phyloP scores from a whole-genome alignment of 2,329 filamentous ascomycete genomes.

The Endocalyx cinctus region DNA sequence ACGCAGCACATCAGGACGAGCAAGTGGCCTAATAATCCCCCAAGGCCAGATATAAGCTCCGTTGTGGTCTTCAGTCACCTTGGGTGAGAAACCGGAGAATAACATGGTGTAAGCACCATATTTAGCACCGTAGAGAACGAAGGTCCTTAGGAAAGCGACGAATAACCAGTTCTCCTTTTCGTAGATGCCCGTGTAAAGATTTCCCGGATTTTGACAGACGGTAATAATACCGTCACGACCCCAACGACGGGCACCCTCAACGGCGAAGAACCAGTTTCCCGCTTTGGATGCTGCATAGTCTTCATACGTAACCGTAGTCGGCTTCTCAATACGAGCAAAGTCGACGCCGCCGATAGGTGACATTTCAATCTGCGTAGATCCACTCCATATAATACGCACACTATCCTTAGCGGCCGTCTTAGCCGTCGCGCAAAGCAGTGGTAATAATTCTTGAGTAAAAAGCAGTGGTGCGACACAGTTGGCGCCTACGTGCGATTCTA shows the following conservation, averaged over 20 bases:
- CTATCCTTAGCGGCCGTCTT: neutral
- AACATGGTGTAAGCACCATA: slow-evolving; percentile 10
- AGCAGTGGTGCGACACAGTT: slow-evolving; percentile 9
- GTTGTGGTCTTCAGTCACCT: slow-evolving; percentile 1
- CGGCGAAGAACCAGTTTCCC: slow-evolving; percentile 8
- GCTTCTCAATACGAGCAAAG: no score
- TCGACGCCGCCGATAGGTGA: slow-evolving; percentile 1
- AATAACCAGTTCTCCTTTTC: slow-evolving; percentile 2
- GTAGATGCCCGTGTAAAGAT: slow-evolving; percentile 4
- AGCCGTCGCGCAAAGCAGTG: slow-evolving; percentile 1
- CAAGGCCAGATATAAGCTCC: slow-evolving; percentile 7
- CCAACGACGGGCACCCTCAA: slow-evolving; percentile 5
- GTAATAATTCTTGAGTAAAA: slow-evolving; percentile 3
- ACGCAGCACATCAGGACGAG: no score
- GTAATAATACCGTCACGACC: slow-evolving; percentile 7
- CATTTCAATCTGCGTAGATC: slow-evolving; percentile 5
- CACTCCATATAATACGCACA: slow-evolving; percentile 7
- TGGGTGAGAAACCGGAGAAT: slow-evolving; percentile 5
- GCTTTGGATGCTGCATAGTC: no score
- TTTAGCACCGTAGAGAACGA: neutral
- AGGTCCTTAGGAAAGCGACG: slow-evolving; percentile 1
- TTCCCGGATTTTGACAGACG: slow-evolving; percentile 7
- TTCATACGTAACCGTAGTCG: neutral
- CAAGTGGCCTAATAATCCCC: slow-evolving; percentile 1
- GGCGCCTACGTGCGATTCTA: no score